These are phyloP conservation scores for Debaryomyces robertsiae DNA, from an alignment of 1,139 yeast genomes.

Conservation along the genomic window DNA sequence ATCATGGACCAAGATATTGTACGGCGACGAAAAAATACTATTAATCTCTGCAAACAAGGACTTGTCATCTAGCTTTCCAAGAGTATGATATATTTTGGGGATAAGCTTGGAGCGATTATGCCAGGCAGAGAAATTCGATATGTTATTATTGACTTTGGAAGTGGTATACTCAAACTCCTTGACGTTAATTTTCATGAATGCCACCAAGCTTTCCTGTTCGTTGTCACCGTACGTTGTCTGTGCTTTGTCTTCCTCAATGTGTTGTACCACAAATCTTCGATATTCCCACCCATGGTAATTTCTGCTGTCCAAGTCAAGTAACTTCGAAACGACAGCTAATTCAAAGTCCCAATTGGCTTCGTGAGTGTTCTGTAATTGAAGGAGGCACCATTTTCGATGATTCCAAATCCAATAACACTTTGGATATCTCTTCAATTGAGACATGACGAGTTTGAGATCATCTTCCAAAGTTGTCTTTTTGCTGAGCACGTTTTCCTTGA, in stretches of 20 bases:
- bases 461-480: slow-evolving; percentile 44
- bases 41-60: slow-evolving; percentile 20
- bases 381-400: slow-evolving; percentile 84
- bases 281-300: slow-evolving; percentile 98
- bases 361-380: slow-evolving; percentile 48
- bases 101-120: slow-evolving; percentile 81
- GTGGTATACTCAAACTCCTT: slow-evolving; percentile 80
- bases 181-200: slow-evolving; percentile 30
- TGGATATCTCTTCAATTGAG: slow-evolving; percentile 66
- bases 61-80: slow-evolving; percentile 16
- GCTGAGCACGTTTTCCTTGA: slow-evolving; percentile 21
- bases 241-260: slow-evolving; percentile 40
- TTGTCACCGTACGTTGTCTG: slow-evolving; percentile 14
- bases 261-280: slow-evolving; percentile 67
- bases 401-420: slow-evolving; percentile 98
- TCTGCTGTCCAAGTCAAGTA: slow-evolving; percentile 73
- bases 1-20: slow-evolving; percentile 54
- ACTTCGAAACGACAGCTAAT: slow-evolving; percentile 63
- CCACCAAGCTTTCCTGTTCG: slow-evolving; percentile 13
- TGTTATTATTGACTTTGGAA: slow-evolving; percentile 72
- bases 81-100: slow-evolving; percentile 45
- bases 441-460: slow-evolving; percentile 66
- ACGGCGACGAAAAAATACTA: slow-evolving; percentile 27
- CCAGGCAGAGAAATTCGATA: slow-evolving; percentile 96
- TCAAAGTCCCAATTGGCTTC: slow-evolving; percentile 67